phyloP scores from a whole-genome alignment of 345 rosid species.

The Moricandia arvensis region DNA sequence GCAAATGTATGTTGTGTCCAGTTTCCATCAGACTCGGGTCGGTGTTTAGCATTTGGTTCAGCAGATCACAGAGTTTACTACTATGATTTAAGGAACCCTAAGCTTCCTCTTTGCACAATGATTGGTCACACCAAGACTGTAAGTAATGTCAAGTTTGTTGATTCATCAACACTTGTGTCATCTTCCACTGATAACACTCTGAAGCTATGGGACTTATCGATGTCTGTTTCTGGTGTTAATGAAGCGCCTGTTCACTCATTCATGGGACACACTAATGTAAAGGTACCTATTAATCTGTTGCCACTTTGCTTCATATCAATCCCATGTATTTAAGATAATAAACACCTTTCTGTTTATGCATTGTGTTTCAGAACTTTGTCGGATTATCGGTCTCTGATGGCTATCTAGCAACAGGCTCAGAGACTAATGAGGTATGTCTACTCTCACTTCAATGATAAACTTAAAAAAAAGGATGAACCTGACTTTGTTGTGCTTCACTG shows the following conservation, averaged over 20 bases:
- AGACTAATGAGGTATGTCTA: conserved; percentile 98
- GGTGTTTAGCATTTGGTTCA: conserved; percentile 87
- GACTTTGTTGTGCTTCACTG: conserved; percentile 27
- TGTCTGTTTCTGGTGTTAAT: too few relatives aligned
- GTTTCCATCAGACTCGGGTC: conserved; percentile 78
- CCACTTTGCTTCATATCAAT: too few relatives aligned
- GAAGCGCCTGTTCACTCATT: too few relatives aligned
- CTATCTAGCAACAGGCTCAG: conserved; percentile 97
- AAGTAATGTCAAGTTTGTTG: conserved; percentile 85
- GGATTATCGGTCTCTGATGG: too few relatives aligned
- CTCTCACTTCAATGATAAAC: conserved; percentile 57
- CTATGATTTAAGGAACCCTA: conserved; percentile 80
- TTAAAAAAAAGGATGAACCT: background rate
- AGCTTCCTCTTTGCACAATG: conserved; percentile 78
- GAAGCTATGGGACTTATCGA: too few relatives aligned
- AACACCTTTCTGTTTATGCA: too few relatives aligned
- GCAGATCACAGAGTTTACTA: conserved; percentile 91
- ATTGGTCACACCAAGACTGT: conserved; percentile 79
- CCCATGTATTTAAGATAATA: too few relatives aligned
- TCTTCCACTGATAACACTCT: too few relatives aligned
- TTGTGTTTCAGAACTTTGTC: too few relatives aligned
- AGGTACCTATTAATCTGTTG: too few relatives aligned
- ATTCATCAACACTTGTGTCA: conserved; percentile 70
- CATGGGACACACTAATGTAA: too few relatives aligned
- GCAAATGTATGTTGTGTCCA: conserved; percentile 95